Base-by-base conservation (phyloP, 2,329 filamentous ascomycete genomes). In the Aspergillus vadensis region DNA sequence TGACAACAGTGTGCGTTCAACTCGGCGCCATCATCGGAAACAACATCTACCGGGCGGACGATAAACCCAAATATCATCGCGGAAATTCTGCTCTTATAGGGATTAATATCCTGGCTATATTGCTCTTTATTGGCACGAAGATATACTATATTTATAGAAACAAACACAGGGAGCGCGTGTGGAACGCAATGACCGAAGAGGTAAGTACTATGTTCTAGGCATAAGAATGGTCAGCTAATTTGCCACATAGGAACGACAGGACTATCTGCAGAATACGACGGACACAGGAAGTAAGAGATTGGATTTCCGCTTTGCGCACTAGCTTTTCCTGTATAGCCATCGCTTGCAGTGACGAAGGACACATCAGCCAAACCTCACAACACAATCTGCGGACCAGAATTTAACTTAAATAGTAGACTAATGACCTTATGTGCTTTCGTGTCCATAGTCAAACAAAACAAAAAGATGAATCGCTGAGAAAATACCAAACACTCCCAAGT, bases 11-110 rank as follows among this genome's bases (percentile, higher is more conserved):
- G 69, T 68, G 64, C 14, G 73, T 76, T 9, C 75, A 76, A 62
- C 39, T 66, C 3, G 67, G 67, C 7, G 72, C 66, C 58, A 67
- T 76, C 52, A 67, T 74, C 51, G 63, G 63, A 2, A 69, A 67
- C n/a, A 82, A 83, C 63, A 81, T 84, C 59, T 85, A 83, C 67
- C 77, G 81, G 19, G 72, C 81, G 14, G 79, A 80, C 65, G 84
- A 86, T 58, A 72, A 72, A 2, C 83, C 83, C 0, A 81, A 80
- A 65, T 86, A 85, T 70, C 79, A 81, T 62, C 74, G 68, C 12
- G 84, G 84, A 8, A 86, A 86, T 71, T 81, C 75, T 1, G 77
- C 83, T 9, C 74, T 84, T 47, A 74, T 86, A 12, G 79, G 77
- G 0, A 80, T 86, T 25, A 77, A 80, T 23, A 73, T 77, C 0